These are phyloP conservation scores for barley (Hordeum vulgare) DNA, from an alignment of 176 grass and related monocot species.

Conservation along the genomic window MorexV3_pseudomolecules_assembly NC_058523.1:553762647-553763146, in stretches of 20 bases:
- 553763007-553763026: constrained; percentile 24
- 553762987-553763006: background rate
- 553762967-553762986: constrained; percentile 69
- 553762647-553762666: constrained; percentile 29
- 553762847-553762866: constrained; percentile 51
- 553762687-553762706: constrained; percentile 67
- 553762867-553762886: constrained; percentile 63
- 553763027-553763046: constrained; percentile 69
- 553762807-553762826: constrained; percentile 71
- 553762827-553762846: constrained; percentile 51
- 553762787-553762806: constrained; percentile 38
- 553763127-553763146: background rate
- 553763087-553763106: background rate
- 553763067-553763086: background rate
- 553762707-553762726: constrained; percentile 18
- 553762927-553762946: constrained; percentile 66
- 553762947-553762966: constrained; percentile 79
- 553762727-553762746: constrained; percentile 46
- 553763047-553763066: background rate
- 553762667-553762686: constrained; percentile 60
- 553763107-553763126: background rate
- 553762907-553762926: constrained; percentile 65
- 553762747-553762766: constrained; percentile 90
- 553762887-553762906: constrained; percentile 73
- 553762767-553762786: constrained; percentile 78